Conservation (phyloP, 139 green algal species). For the Zygnema cylindricum region DNA sequence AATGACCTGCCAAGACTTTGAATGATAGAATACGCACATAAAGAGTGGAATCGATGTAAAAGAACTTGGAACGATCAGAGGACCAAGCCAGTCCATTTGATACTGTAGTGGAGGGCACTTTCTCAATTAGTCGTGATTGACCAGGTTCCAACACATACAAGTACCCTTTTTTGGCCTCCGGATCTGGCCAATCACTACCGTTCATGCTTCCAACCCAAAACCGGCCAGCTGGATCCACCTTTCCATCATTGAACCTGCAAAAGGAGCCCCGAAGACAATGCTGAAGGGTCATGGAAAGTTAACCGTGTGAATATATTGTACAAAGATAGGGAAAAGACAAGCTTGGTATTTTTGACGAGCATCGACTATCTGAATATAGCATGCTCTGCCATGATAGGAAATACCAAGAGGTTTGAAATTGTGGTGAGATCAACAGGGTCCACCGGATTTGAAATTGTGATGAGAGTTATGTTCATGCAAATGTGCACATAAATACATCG, state of each 20-base stretch:
- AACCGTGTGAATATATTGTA: too few relatives aligned
- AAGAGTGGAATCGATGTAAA: constrained; percentile 49
- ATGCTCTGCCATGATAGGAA: too few relatives aligned
- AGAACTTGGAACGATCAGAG: constrained; percentile 4
- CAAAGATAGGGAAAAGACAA: too few relatives aligned
- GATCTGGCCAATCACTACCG: constrained; percentile 4
- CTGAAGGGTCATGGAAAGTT: too few relatives aligned
- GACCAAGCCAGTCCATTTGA: constrained; percentile 57
- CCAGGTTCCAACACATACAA: constrained; percentile 20
- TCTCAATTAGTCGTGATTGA: background rate
- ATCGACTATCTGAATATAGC: too few relatives aligned
- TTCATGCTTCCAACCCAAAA: constrained; percentile 60
- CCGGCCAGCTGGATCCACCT: constrained; percentile 42
- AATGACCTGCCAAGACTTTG: too few relatives aligned
- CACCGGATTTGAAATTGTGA: too few relatives aligned
- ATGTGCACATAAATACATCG: too few relatives aligned
- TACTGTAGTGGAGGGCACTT: background rate
- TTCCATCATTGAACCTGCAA: constrained; percentile 56
- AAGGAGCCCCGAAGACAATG: background rate
- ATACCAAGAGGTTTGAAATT: too few relatives aligned
- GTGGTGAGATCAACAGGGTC: too few relatives aligned
- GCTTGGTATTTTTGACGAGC: too few relatives aligned
- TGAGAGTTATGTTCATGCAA: too few relatives aligned
- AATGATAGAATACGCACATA: background rate
- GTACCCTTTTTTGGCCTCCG: background rate